Evolutionary conservation across 2,329 filamentous ascomycete species (phyloP), one percentile per base, ranked within the genome.

Genomic region (Aspergillus oerlinghausenensis): DNA sequence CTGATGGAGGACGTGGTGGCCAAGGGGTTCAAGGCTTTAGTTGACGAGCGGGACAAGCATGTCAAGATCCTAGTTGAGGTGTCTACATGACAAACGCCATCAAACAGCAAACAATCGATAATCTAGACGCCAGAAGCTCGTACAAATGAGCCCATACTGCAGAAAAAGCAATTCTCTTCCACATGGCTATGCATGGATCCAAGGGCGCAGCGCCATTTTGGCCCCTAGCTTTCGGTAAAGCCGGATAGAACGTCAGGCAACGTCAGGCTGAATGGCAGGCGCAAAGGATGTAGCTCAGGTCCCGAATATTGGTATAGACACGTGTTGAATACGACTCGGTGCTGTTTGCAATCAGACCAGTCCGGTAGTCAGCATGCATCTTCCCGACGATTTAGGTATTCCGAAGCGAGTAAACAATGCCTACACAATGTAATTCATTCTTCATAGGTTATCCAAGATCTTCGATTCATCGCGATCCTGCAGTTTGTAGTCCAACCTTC

Each of bases 11-110:
- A 82, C 21, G 70, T 87, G 14, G 82, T 84, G 0, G 77, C 85
- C 35, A 77, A 82, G 40, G 85, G 83, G 0, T 82, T 86, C 60
- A 75, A 80, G 55, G 76, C 82, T 1, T 69, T 87, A 54, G 80
- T 86, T 35, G 70, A 81, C 6, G 79, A 87, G 59, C 85, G 84
- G 64, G 82, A 86, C 49, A 82, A 80, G 57, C 83, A 87, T 66
- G 82, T 86, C 25, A 87, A 87, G 72, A 82, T 87, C 32, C 63
- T 88, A 49, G 81, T 87, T 50, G 70, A 62, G 58, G 69, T 59
- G 40, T 62, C 52, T 42, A 60, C 62, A 51, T 65, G 50, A 60
- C 28, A 32, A n/a, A n/a, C 3, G 29, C 45, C 21, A 56, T 49
- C 23, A 29, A 6, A n/a, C n/a, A 40, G 21, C 21, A 25, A 43